A percentile compares a stretch with the other conserved stretches of the same genome.
phyloP scores from a whole-genome alignment of 1,139 yeast genomes.

The Candida anutae region DNA sequence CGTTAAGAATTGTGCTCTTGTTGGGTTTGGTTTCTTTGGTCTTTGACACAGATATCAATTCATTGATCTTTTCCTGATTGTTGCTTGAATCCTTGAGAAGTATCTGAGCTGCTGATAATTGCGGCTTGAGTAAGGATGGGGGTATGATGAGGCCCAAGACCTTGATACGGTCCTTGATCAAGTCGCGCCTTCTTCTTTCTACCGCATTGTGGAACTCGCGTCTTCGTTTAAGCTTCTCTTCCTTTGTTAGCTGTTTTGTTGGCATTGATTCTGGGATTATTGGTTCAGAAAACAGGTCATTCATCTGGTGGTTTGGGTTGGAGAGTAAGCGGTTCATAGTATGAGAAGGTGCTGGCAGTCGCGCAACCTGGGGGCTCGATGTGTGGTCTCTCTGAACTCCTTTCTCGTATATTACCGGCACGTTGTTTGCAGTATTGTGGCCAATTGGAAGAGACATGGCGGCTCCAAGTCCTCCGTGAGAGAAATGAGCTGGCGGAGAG shows the following conservation, averaged over 20 bases:
- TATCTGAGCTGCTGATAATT: constrained; percentile 39
- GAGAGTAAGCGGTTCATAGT: no score
- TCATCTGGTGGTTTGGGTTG: no score
- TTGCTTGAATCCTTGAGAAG: constrained; percentile 29
- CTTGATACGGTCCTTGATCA: constrained; percentile 68
- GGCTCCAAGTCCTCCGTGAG: no score
- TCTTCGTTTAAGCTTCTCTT: constrained; percentile 60
- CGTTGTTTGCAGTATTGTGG: no score
- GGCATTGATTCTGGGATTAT: constrained; percentile 7
- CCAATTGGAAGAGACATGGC: no score
- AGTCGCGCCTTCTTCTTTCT: constrained; percentile 69
- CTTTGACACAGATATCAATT: constrained; percentile 30
- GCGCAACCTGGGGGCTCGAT: no score
- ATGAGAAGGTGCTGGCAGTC: no score
- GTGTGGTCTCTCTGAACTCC: no score
- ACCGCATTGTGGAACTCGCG: constrained; percentile 79
- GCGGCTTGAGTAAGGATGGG: constrained; percentile 54
- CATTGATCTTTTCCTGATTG: constrained; percentile 28
- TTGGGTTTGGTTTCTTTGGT: constrained; percentile 66
- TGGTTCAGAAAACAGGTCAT: no score
- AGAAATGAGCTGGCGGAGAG: constrained; percentile 27
- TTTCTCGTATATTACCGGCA: no score
- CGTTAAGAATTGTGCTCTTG: constrained; percentile 59
- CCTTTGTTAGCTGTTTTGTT: constrained; percentile 49
- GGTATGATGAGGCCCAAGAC: constrained; percentile 68